These are phyloP conservation scores for Candida xyloterini DNA, from an alignment of 805 yeast species.

Conservation along the genomic window DNA sequence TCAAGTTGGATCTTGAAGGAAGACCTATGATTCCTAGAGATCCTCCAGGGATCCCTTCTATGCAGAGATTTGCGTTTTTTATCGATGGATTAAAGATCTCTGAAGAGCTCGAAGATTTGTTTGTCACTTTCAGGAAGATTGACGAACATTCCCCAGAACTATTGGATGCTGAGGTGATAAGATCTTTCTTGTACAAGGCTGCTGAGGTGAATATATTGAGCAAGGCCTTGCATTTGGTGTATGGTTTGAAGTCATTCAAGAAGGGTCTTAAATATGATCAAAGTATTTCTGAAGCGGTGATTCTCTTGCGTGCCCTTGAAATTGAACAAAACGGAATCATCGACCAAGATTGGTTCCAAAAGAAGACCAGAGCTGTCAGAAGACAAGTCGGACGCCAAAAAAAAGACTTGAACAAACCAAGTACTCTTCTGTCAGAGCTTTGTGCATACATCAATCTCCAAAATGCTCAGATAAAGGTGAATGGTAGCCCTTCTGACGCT, in stretches of 20 bases:
- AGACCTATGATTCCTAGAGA: slow-evolving; percentile 27
- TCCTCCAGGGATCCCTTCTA: slow-evolving; percentile 28
- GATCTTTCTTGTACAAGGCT: slow-evolving; percentile 26
- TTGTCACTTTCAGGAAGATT: slow-evolving; percentile 14
- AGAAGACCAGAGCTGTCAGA: slow-evolving; percentile 19
- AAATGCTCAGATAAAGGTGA: slow-evolving; percentile 6
- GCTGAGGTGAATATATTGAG: slow-evolving; percentile 22
- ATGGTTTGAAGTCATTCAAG: slow-evolving; percentile 18
- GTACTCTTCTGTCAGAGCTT: slow-evolving; percentile 11
- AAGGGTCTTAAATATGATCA: slow-evolving; percentile 13
- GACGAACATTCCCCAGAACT: slow-evolving; percentile 19
- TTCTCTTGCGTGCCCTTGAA: slow-evolving; percentile 25
- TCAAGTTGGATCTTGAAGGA: slow-evolving; percentile 26
- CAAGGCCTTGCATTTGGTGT: slow-evolving; percentile 19
- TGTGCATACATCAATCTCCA: slow-evolving; percentile 15
- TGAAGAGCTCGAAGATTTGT: slow-evolving; percentile 26
- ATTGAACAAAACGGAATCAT: slow-evolving; percentile 11
- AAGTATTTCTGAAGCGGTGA: slow-evolving; percentile 25
- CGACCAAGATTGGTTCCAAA: slow-evolving; percentile 15
- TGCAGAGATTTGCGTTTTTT: slow-evolving; percentile 23
- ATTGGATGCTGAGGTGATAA: slow-evolving; percentile 24
- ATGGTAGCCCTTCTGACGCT: slow-evolving; percentile 1
- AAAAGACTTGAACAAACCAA: neutral
- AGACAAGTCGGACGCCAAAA: slow-evolving; percentile 1
- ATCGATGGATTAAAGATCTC: slow-evolving; percentile 21